phyloP scores from a whole-genome alignment of 192 early-diverging fungal genomes.

The Geranomyces variabilis region DNA sequence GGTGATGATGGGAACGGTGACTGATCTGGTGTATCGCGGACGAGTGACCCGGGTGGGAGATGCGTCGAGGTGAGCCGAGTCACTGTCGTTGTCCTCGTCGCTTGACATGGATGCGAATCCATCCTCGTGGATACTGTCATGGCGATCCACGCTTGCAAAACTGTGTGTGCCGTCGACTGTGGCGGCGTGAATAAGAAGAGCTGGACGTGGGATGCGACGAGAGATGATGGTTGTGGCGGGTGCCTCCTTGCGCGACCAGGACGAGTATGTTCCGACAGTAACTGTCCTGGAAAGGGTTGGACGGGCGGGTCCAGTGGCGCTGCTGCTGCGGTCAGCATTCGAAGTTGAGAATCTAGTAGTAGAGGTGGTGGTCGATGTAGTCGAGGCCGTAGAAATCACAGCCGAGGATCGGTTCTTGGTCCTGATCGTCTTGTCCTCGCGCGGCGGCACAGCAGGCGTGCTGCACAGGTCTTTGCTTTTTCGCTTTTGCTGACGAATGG shows the following conservation, averaged over 20 bases:
- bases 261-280: background rate
- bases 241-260: background rate
- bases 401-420: background rate
- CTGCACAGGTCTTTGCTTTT: slow-evolving; percentile 25
- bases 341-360: too few species aligned
- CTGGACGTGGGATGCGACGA: too few species aligned
- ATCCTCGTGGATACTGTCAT: too few species aligned
- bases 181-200: too few species aligned
- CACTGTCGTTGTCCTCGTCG: background rate
- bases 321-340: too few species aligned
- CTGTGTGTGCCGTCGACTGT: too few species aligned
- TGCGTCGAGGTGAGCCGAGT: background rate
- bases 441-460: slow-evolving; percentile 6
- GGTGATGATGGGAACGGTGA: slow-evolving; percentile 13
- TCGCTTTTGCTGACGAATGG: slow-evolving; percentile 16
- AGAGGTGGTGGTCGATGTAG: background rate
- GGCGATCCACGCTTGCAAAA: too few species aligned
- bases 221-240: background rate
- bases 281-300: background rate
- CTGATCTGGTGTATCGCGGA: background rate
- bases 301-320: background rate
- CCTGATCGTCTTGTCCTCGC: background rate
- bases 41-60: background rate
- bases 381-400: background rate
- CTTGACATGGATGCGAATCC: too few species aligned